Conservation (phyloP, 371 early-diverging fungal species). For the Smittium culicis region DNA sequence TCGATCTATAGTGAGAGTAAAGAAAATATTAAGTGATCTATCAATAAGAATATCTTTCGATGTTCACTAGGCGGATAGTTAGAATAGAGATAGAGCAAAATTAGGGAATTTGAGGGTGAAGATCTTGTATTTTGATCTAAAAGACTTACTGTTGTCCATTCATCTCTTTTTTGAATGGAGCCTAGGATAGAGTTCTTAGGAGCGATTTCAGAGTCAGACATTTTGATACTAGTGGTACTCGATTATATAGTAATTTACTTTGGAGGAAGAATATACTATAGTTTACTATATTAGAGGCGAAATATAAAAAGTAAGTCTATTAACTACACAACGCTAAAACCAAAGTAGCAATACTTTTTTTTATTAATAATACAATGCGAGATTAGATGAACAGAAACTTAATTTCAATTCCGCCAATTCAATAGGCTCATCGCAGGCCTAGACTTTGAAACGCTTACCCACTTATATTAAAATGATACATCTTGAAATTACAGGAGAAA, state of each 20-base stretch:
- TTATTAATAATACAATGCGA: no score
- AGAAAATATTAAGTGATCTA: not conserved
- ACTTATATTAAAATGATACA: no score
- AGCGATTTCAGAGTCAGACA: not conserved
- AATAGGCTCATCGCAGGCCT: no score
- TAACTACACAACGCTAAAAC: not conserved
- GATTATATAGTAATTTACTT: not conserved
- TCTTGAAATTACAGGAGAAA: no score
- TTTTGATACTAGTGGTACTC: not conserved
- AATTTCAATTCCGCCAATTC: no score
- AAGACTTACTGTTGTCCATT: not conserved
- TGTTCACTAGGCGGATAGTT: no score
- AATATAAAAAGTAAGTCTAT: not conserved
- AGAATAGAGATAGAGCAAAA: no score
- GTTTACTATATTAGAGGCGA: not conserved
- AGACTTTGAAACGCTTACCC: no score
- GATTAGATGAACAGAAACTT: no score
- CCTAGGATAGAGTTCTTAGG: not conserved
- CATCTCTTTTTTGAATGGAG: not conserved
- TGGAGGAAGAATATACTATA: not conserved
- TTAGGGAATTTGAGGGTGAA: no score
- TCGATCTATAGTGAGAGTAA: not conserved
- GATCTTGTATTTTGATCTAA: no score
- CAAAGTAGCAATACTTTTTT: not conserved
- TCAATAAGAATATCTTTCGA: not conserved